Conservation (phyloP, 768 basidiomycete genomes). For the Naganishia randhawae region DNA sequence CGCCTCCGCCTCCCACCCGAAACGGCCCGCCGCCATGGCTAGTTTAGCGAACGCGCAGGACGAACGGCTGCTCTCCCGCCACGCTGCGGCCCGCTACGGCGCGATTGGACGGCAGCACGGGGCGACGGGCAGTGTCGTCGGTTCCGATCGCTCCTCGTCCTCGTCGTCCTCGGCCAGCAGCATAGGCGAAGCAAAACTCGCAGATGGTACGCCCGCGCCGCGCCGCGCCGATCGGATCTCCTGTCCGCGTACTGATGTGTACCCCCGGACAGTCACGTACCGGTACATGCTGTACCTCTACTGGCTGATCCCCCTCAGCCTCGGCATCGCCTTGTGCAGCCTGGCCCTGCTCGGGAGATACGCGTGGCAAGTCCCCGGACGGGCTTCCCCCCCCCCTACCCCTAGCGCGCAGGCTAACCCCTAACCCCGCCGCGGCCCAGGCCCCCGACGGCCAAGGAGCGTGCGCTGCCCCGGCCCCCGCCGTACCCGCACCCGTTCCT, state of each 20-base stretch:
- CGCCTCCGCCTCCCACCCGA: background rate
- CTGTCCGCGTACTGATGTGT: too few relatives aligned
- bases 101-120: background rate
- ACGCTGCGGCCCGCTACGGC: background rate
- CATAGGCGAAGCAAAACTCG: background rate
- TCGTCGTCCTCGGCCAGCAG: background rate
- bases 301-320: background rate
- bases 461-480: conserved; percentile 33
- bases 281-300: conserved; percentile 12
- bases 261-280: background rate
- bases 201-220: background rate
- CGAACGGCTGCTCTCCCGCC: conserved; percentile 6
- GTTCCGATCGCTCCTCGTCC: background rate
- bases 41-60: background rate
- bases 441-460: conserved; percentile 45
- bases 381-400: background rate
- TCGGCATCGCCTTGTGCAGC: background rate
- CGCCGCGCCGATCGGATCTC: too few relatives aligned
- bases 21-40: background rate
- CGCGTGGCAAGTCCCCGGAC: conserved; percentile 40
- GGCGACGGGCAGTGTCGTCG: background rate
- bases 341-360: conserved; percentile 42
- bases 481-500: conserved; percentile 46
- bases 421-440: conserved; percentile 25
- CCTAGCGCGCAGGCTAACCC: background rate